Base-by-base conservation (phyloP, 2,329 filamentous ascomycete genomes). In the Epicoccum sorghinum region DNA sequence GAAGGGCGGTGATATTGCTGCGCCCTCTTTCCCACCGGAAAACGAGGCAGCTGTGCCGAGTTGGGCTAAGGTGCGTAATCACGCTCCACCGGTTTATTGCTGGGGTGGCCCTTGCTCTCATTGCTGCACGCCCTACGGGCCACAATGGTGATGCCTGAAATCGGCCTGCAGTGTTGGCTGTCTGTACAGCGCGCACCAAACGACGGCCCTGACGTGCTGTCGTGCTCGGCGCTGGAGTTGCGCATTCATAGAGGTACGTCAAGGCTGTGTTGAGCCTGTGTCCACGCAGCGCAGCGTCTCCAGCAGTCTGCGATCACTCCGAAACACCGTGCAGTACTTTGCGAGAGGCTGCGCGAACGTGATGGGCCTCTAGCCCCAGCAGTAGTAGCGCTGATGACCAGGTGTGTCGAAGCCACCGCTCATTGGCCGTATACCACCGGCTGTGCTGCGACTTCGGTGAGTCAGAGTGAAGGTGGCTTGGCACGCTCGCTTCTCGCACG, bases 111-210 rank as follows among this genome's bases (percentile, higher is more conserved):
- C 54, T 61, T 62, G 59, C 48, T 52, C 53, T 47, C 50, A 46
- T 47, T 52, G 55, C 44, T 55, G 66, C 67, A 57, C 68, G 67
- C 67, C 69, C 68, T 69, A 66, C 55, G 37, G 56, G 38, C 44
- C 48, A 55, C 60, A 57, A 57, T 47, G 54, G 53, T 65, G 62
- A 62, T 63, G 63, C 65, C 52, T 55, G 52, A 50, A 50, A 46
- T 55, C 41, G n/a, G 18, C 41, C 13, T 22, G 24, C 33, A 32
- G 47, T 46, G 27, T 30, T 24, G 45, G 36, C 41, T 41, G 33
- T 30, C 13, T 22, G 22, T 30, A 24, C 35, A 35, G 45, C 46
- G 12, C 36, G 25, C 30, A 3, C 13, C 36, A 10, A 35, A 36
- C 38, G 32, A 38, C 12, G 37, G 29, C 18, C 27, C 42, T 22